phyloP scores from a whole-genome alignment of 192 early-diverging fungal genomes.

The Phlyctochytrium planicorne region DNA sequence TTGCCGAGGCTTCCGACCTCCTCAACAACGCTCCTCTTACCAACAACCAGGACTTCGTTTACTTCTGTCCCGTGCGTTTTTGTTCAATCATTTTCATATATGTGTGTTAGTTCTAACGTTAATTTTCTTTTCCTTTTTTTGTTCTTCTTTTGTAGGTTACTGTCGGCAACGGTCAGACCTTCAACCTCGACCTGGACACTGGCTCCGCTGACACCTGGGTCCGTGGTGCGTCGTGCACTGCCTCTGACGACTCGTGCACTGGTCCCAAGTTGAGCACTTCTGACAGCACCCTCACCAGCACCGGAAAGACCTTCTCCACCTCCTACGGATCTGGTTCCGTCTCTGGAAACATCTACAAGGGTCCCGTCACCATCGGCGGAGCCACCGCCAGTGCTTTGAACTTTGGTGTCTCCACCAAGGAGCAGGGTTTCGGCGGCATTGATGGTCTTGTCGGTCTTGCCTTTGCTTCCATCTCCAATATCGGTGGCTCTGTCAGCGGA shows the following conservation, averaged over 20 bases:
- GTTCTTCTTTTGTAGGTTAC: too few relatives aligned
- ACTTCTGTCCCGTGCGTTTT: too few relatives aligned
- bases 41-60: too few relatives aligned
- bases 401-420: conserved; percentile 17
- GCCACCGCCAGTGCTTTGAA: conserved; percentile 15
- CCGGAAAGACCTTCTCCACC: not conserved
- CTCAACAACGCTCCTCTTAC: too few relatives aligned
- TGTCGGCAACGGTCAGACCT: conserved; percentile 19
- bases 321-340: conserved; percentile 31
- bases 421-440: conserved; percentile 16
- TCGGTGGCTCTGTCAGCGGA: conserved; percentile 13
- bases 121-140: too few relatives aligned
- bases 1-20: too few relatives aligned
- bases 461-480: conserved; percentile 32
- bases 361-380: conserved; percentile 29
- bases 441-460: conserved; percentile 44
- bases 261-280: too few relatives aligned
- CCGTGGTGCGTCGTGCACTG: conserved; percentile 29
- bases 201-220: conserved; percentile 36
- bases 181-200: conserved; percentile 37
- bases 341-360: conserved; percentile 23
- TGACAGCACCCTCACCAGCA: conserved; percentile 3
- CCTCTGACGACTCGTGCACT: conserved; percentile 31
- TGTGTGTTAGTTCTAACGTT: too few relatives aligned
- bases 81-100: too few relatives aligned